Evolutionary conservation across 345 rosid genomes (phyloP), one percentile per base, ranked within the genome.

Genomic region (Nephelium lappaceum): DNA sequence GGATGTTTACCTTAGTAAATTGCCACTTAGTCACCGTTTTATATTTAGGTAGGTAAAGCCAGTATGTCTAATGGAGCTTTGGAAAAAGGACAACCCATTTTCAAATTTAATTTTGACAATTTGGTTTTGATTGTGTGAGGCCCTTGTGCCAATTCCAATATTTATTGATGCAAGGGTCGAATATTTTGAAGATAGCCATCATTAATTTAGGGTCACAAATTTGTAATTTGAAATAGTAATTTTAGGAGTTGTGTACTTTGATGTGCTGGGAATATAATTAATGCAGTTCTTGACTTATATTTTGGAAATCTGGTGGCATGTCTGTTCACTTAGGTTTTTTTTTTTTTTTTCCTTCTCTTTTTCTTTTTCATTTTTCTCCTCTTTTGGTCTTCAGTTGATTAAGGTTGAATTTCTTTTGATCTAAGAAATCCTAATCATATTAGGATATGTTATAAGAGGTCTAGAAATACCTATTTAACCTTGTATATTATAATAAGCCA

Each of bases 1-100:
- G 83, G 65, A 74, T 67, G 36, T 75, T 75, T 77, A 72, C 63
- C 47, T 31, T 72, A 15, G 80, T 75, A 61, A 71, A 38, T 49
- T 78, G 47, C 70, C 36, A 36, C 15, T 51, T 53, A 11, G 36
- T 53, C 11, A 36, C 58, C 16, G 12, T 45, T 18, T 9, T 15
- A 51, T 15, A 51, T 2, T 51, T 75, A 12, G 2, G 57, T 24
- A 42, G 47, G 16, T 7, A 1, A 38, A 41, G n/a, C 8, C 16
- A 10, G 11, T 72, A 42, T 49, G 36, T 57, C 36, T 57, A 2
- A 27, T n/a, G 23, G 15, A 21, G 72, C 61, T n/a, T 25, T 27
- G 60, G 5, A 24, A 16, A 70, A 51, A 25, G 69, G 58, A 15
- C 27, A 12, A 19, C 7, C 60, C 4, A 21, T 23, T 47, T 45